Evolutionary conservation across 495 filamentous ascomycete genomes (phyloP).

Genomic region (Darksidea phi): DNA sequence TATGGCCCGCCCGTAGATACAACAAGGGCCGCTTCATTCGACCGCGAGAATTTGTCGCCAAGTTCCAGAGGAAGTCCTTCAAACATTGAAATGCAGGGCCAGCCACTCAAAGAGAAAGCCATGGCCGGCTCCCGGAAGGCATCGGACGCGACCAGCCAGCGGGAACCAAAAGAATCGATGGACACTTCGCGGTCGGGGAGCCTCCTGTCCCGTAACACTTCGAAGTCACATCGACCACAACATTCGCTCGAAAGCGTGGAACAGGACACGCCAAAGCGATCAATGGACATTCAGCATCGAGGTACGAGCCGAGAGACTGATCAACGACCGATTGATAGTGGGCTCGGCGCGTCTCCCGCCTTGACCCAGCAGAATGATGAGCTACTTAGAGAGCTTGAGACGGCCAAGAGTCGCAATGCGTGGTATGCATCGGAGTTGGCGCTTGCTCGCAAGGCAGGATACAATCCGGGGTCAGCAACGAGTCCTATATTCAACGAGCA

Average conservation of each 20-base stretch:
- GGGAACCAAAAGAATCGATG: conserved; percentile 27
- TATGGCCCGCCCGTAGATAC: conserved; percentile 56
- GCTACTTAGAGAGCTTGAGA: conserved; percentile 78
- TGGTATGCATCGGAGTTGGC: conserved; percentile 97
- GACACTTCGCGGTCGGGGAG: conserved; percentile 33
- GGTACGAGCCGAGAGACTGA: conserved; percentile 25
- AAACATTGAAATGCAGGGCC: conserved; percentile 2
- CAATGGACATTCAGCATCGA: conserved; percentile 32
- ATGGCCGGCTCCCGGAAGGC: conserved; percentile 23
- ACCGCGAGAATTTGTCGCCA: conserved; percentile 51
- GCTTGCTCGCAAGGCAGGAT: conserved; percentile 83
- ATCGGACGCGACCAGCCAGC: conserved; percentile 14
- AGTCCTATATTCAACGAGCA: conserved; percentile 75
- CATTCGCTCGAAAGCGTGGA: conserved; percentile 37
- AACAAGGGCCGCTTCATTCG: conserved; percentile 48
- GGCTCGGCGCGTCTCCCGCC: conserved; percentile 42
- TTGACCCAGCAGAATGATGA: conserved; percentile 50
- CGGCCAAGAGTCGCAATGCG: conserved; percentile 77
- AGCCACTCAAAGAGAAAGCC: background rate
- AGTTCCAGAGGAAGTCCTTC: conserved; percentile 48
- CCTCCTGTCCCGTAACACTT: conserved; percentile 29
- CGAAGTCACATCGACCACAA: conserved; percentile 34
- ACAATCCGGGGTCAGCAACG: conserved; percentile 68
- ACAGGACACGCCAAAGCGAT: conserved; percentile 31
- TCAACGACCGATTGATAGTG: conserved; percentile 40